Evolutionary conservation across 2,329 filamentous ascomycete genomes (phyloP).

Genomic region (Paracorniculantispora psalliotae): DNA sequence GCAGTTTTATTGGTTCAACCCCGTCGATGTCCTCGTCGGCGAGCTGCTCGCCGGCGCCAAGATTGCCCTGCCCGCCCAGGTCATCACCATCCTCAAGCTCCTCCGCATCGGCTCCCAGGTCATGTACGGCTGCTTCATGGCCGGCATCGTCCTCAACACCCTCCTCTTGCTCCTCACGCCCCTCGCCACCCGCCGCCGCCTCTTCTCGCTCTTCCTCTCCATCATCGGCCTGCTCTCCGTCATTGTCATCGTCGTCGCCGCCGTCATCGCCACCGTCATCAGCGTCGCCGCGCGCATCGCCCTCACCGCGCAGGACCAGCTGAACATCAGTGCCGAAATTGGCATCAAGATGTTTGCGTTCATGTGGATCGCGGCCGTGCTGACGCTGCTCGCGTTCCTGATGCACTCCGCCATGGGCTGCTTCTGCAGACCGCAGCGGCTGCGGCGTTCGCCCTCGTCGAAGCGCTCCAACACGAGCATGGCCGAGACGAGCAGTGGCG

Average conservation of each 20-base stretch:
- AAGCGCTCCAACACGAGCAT: neutral
- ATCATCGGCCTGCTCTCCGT: slow-evolving; percentile 63
- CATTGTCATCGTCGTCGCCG: slow-evolving; percentile 63
- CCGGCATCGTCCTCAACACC: slow-evolving; percentile 64
- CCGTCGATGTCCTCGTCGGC: slow-evolving; percentile 71
- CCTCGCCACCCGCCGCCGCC: slow-evolving; percentile 50
- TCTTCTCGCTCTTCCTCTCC: slow-evolving; percentile 63
- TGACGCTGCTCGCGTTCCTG: slow-evolving; percentile 63
- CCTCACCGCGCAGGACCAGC: slow-evolving; percentile 61
- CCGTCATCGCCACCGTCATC: slow-evolving; percentile 76
- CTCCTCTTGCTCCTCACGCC: slow-evolving; percentile 64
- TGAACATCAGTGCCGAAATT: slow-evolving; percentile 70
- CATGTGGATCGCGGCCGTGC: slow-evolving; percentile 77
- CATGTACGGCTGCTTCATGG: slow-evolving; percentile 88
- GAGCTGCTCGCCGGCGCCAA: slow-evolving; percentile 78
- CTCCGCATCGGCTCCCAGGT: slow-evolving; percentile 70
- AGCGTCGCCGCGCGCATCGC: slow-evolving; percentile 76
- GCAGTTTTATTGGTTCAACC: slow-evolving; percentile 85
- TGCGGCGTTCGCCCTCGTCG: neutral
- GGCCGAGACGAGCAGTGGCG: slow-evolving; percentile 2
- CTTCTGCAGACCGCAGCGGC: slow-evolving; percentile 50
- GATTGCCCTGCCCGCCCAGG: slow-evolving; percentile 71
- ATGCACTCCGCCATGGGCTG: slow-evolving; percentile 74
- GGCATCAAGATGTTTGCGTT: slow-evolving; percentile 76
- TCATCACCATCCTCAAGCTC: slow-evolving; percentile 68